phyloP scores from a whole-genome alignment of 2,329 filamentous ascomycete genomes.

The Knufia petricola region DNA sequence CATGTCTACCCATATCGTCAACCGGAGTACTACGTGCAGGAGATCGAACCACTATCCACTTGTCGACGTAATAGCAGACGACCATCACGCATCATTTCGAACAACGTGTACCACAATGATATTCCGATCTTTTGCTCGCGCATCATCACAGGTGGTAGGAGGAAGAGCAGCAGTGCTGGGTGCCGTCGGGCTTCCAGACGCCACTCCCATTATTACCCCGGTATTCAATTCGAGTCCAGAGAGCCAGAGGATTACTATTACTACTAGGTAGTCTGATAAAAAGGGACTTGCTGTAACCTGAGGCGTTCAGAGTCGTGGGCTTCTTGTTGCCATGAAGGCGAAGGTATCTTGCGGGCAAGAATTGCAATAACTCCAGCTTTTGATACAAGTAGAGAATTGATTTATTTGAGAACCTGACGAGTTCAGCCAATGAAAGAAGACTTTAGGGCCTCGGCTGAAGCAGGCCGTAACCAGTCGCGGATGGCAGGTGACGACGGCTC shows the following conservation, averaged over 20 bases:
- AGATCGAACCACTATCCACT: neutral
- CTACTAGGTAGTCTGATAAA: neutral
- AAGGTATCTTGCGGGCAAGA: neutral
- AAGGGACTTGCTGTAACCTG: neutral
- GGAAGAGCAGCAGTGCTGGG: neutral
- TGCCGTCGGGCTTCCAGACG: neutral
- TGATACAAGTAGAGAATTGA: neutral
- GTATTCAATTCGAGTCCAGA: neutral
- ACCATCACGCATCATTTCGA: neutral
- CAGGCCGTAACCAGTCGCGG: neutral
- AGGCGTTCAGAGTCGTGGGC: neutral
- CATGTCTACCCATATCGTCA: neutral
- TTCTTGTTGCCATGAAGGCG: neutral
- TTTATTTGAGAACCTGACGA: neutral
- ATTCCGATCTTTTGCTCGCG: constrained; percentile 3
- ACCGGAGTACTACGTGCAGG: neutral
- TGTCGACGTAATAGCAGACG: neutral
- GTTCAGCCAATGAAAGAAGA: neutral
- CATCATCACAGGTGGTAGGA: constrained; percentile 1
- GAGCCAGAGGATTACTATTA: constrained; percentile 3
- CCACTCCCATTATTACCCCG: neutral
- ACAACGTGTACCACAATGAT: neutral
- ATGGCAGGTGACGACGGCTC: neutral
- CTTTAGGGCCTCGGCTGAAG: neutral
- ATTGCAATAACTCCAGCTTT: no score